Evolutionary conservation across 345 rosid species (phyloP).

Genomic region (Xanthoceras sorbifolium): DNA sequence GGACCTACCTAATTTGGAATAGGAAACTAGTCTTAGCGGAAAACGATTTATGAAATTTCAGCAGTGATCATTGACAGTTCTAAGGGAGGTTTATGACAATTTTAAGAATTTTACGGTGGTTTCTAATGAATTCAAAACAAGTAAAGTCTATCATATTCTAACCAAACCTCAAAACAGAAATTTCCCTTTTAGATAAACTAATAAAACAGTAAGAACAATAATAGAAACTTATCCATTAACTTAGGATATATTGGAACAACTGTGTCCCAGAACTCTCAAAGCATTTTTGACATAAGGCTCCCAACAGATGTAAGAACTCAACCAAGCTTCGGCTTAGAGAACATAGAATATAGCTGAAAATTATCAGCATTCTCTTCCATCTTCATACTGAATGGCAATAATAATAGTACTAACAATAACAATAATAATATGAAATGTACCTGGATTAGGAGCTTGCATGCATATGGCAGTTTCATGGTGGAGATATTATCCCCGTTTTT

Average conservation of each 20-base stretch:
- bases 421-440: slow-evolving; percentile 27
- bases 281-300: neutral
- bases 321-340: neutral
- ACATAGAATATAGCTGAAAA: neutral
- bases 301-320: neutral
- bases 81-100: neutral
- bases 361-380: neutral
- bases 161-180: neutral
- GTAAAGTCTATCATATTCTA: neutral
- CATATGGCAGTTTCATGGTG: slow-evolving; percentile 84
- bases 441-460: slow-evolving; percentile 96
- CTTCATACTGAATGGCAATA: neutral
- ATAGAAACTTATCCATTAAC: neutral
- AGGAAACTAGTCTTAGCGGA: neutral
- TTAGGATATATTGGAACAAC: neutral
- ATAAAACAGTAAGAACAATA: neutral
- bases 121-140: neutral
- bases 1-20: neutral
- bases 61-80: neutral
- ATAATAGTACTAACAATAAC: neutral
- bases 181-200: neutral
- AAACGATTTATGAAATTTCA: neutral
- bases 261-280: neutral
- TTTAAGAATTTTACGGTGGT: neutral
- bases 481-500: slow-evolving; percentile 79